Evolutionary conservation across 73 alveolate species (phyloP), one percentile per base, ranked within the genome.

Genomic region (Uronychia setigera): DNA sequence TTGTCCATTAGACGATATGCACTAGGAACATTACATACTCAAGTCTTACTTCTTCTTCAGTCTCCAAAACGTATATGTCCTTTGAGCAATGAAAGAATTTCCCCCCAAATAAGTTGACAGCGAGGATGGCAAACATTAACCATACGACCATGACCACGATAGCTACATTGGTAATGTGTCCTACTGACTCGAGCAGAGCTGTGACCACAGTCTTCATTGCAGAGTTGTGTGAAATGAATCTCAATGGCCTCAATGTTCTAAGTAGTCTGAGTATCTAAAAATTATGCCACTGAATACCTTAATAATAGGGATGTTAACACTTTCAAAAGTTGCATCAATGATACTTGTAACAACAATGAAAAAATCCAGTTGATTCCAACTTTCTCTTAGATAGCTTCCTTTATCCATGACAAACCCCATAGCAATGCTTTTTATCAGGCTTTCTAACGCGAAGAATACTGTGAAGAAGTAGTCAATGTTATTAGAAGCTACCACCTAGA

Each of bases 231-330:
- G 97, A 95, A 29, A 97, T 93, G 58, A 96, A 84, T 85, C 99
- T 94, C 59, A 97, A 87, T 0, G 99, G 99, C 29, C 99, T 83
- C n/a, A 97, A 88, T 33, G 96, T 95, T 87, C 99, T 89, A 67
- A 97, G 92, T 80, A 97, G 90, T 92, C 99, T 94, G 33, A 97
- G 93, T 31, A 97, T 79, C 89, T n/a, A n/a, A n/a, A n/a, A n/a
- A n/a, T n/a, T n/a, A n/a, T n/a, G n/a, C n/a, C n/a, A n/a, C 99
- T 94, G 92, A 28, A 96, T 94, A 87, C 93, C 93, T 74, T 96
- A 60, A 90, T 85, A 34, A 93, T 94, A 75, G 93, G 93, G 32
- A 91, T 80, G 81, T 97, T 92, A 9, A 92, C 93, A 30, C 89
- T 83, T 33, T 91, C 31, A 31, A 94, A 78, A 11, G 89, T 75